Conservation (phyloP, 1,284 basidiomycete genomes). For the Boletus semigastroideus region DNA sequence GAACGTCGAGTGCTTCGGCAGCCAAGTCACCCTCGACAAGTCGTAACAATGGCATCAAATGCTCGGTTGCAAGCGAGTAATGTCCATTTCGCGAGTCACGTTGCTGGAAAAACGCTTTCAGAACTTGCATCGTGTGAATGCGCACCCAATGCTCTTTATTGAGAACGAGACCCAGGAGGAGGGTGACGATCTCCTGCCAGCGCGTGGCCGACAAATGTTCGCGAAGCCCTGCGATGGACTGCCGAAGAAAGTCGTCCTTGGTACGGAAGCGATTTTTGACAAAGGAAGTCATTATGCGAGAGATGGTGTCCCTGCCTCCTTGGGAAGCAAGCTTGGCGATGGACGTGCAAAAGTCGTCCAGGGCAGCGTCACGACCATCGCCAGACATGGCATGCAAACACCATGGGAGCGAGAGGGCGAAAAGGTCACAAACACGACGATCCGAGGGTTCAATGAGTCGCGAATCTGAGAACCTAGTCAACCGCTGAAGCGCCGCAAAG, state of each 20-base stretch:
- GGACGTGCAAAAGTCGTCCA: constrained; percentile 75
- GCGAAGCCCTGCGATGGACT: constrained; percentile 82
- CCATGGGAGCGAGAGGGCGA: constrained; percentile 85
- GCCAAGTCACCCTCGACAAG: constrained; percentile 86
- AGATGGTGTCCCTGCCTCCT: constrained; percentile 74
- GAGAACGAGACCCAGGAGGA: constrained; percentile 84
- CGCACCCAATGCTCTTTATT: constrained; percentile 84
- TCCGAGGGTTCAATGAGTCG: constrained; percentile 73
- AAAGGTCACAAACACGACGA: constrained; percentile 80
- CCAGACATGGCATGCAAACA: constrained; percentile 79
- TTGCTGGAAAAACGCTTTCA: constrained; percentile 88
- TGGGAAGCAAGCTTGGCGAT: constrained; percentile 72
- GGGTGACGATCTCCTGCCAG: constrained; percentile 78
- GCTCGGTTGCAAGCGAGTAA: constrained; percentile 76
- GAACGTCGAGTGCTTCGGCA: constrained; percentile 83
- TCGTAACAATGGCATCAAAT: constrained; percentile 88
- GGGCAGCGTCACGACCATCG: constrained; percentile 57
- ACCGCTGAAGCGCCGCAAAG: constrained; percentile 66
- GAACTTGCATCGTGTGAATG: constrained; percentile 81
- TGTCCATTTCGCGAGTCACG: constrained; percentile 77
- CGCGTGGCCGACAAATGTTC: constrained; percentile 74
- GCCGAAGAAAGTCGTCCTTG: constrained; percentile 91
- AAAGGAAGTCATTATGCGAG: constrained; percentile 87
- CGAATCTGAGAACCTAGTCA: constrained; percentile 64
- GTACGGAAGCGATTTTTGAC: constrained; percentile 87